These are phyloP conservation scores for Eremothecium cymbalariae DNA, from an alignment of 1,139 yeast species.

Conservation along the genomic window DNA sequence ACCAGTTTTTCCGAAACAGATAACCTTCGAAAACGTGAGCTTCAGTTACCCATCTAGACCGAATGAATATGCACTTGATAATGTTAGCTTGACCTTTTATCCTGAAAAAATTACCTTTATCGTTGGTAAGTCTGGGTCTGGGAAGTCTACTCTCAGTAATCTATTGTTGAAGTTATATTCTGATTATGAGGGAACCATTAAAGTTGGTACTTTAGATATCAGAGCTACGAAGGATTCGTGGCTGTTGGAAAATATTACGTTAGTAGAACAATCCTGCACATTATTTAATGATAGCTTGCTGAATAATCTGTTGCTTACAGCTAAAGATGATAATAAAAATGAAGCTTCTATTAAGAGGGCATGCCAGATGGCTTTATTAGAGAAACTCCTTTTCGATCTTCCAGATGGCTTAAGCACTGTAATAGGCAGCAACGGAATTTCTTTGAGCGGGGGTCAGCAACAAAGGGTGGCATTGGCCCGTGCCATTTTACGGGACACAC, in stretches of 20 bases:
- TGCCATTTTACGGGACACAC: constrained; percentile 63
- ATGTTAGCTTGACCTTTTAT: constrained; percentile 40
- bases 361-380: constrained; percentile 43
- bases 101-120: constrained; percentile 49
- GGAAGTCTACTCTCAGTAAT: constrained; percentile 74
- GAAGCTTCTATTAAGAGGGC: constrained; percentile 39
- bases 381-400: constrained; percentile 39
- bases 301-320: constrained; percentile 53
- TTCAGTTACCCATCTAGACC: constrained; percentile 59
- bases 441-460: constrained; percentile 85
- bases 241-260: constrained; percentile 56
- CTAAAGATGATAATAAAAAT: constrained; percentile 20
- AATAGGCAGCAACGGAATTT: constrained; percentile 40
- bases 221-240: constrained; percentile 40
- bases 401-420: constrained; percentile 49
- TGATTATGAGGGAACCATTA: constrained; percentile 41
- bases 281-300: constrained; percentile 56
- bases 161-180: constrained; percentile 54
- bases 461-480: constrained; percentile 80
- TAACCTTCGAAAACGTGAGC: constrained; percentile 44
- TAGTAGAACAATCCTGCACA: constrained; percentile 63
- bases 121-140: constrained; percentile 85
- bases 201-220: constrained; percentile 47
- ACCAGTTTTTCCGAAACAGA: constrained; percentile 36
- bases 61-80: constrained; percentile 37